A percentile compares a stretch with the other conserved stretches of the same genome.
These are phyloP conservation scores for Tuber calosporum DNA, from an alignment of 495 filamentous ascomycete genomes.

Conservation along the genomic window DNA sequence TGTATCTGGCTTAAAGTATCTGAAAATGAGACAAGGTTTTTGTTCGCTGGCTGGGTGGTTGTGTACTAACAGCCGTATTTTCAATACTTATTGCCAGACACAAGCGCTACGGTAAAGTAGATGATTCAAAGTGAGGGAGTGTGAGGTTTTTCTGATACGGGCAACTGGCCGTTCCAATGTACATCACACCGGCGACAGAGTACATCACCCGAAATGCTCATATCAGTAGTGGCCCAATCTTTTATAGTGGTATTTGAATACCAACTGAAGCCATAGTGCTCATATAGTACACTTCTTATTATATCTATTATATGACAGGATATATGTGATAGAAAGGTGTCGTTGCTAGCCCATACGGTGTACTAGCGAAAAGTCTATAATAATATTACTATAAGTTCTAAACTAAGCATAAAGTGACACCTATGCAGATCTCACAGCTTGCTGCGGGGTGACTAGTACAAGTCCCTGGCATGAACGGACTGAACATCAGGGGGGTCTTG, in stretches of 20 bases:
- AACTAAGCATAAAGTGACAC: too few species aligned
- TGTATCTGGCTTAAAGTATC: too few species aligned
- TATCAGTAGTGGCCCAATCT: not conserved
- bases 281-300: not conserved
- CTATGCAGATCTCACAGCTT: too few species aligned
- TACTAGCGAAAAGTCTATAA: not conserved
- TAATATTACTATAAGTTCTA: too few species aligned
- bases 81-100: too few species aligned
- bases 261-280: not conserved
- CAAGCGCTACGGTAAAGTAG: too few species aligned
- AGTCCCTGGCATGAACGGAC: too few species aligned
- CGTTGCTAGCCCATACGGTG: not conserved
- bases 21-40: too few species aligned
- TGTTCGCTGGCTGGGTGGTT: too few species aligned
- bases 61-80: too few species aligned
- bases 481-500: too few species aligned
- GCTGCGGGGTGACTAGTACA: too few species aligned
- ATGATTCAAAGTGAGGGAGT: not conserved
- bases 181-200: not conserved
- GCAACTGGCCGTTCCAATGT: not conserved
- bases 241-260: not conserved
- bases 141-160: not conserved
- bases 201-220: not conserved
- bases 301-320: not conserved
- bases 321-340: not conserved